A percentile compares a stretch with the other conserved stretches of the same genome.
phyloP scores from a whole-genome alignment of 495 filamentous ascomycete genomes.

The Bombardia bombarda region DNA sequence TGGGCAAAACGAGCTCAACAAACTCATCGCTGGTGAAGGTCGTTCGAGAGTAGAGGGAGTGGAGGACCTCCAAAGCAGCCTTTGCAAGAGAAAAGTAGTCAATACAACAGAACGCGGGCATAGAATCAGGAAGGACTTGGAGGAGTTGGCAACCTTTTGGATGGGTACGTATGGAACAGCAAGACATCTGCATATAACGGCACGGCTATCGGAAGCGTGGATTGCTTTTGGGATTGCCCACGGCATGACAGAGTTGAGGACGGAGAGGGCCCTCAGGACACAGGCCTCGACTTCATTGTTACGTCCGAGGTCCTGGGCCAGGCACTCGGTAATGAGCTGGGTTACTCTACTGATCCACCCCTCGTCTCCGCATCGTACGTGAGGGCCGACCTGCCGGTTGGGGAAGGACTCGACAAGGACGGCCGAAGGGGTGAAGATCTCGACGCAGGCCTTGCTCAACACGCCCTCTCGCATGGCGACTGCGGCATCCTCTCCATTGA shows the following conservation, averaged over 20 bases:
- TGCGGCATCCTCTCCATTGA: slow-evolving; percentile 78
- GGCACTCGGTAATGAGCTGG: slow-evolving; percentile 63
- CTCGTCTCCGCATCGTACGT: slow-evolving; percentile 65
- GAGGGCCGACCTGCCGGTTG: slow-evolving; percentile 48
- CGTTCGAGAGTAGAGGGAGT: slow-evolving; percentile 69
- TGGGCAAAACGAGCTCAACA: slow-evolving; percentile 63
- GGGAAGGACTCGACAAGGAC: slow-evolving; percentile 71
- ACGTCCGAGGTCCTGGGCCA: slow-evolving; percentile 53
- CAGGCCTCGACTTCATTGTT: slow-evolving; percentile 58
- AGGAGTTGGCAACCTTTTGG: slow-evolving; percentile 30
- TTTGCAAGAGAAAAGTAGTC: slow-evolving; percentile 22
- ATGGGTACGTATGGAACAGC: slow-evolving; percentile 64
- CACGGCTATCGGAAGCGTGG: slow-evolving; percentile 56
- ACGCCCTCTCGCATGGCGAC: slow-evolving; percentile 74
- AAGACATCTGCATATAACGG: slow-evolving; percentile 66
- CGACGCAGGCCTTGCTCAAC: slow-evolving; percentile 80
- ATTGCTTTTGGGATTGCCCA: slow-evolving; percentile 85
- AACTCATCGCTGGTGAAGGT: slow-evolving; percentile 75
- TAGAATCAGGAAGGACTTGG: slow-evolving; percentile 9
- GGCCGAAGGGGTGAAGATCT: slow-evolving; percentile 76
- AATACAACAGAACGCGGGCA: slow-evolving; percentile 1
- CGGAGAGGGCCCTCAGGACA: slow-evolving; percentile 64
- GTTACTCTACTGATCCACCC: slow-evolving; percentile 82
- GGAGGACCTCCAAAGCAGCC: slow-evolving; percentile 78
- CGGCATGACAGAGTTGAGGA: slow-evolving; percentile 64